These are phyloP conservation scores for Tricholoma saponaceum DNA, from an alignment of 768 basidiomycete genomes.

Conservation along the genomic window DNA sequence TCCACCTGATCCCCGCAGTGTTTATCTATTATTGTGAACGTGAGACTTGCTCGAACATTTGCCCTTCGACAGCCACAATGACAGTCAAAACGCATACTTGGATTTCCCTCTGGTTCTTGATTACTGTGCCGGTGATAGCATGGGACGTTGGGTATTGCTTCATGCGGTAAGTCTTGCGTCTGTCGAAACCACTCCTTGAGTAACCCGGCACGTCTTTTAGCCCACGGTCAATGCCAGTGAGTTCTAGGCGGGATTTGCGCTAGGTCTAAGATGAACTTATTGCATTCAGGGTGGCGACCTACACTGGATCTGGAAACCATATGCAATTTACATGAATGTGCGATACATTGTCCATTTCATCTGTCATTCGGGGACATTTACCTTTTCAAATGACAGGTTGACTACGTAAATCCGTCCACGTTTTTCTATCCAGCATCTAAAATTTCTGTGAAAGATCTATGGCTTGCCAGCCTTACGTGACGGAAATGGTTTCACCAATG, in stretches of 20 bases:
- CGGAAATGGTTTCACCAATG: constrained; percentile 79
- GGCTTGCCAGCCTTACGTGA: constrained; percentile 60
- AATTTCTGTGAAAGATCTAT: constrained; percentile 51
- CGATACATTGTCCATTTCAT: constrained; percentile 22
- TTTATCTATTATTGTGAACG: too few species aligned
- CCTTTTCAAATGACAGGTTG: constrained; percentile 19
- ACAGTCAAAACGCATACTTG: constrained; percentile 48
- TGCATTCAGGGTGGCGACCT: constrained; percentile 69
- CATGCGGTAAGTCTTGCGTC: constrained; percentile 50
- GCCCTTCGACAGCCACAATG: constrained; percentile 28
- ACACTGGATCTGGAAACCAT: constrained; percentile 90
- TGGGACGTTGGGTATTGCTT: constrained; percentile 87
- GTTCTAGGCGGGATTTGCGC: not conserved
- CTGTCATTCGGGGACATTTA: constrained; percentile 13
- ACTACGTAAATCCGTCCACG: constrained; percentile 25
- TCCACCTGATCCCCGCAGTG: too few species aligned
- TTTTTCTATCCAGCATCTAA: not conserved
- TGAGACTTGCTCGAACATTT: not conserved
- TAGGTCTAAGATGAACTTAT: not conserved
- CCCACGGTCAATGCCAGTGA: constrained; percentile 73
- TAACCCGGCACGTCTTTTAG: constrained; percentile 30
- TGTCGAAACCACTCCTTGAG: not conserved
- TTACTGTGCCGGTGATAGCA: constrained; percentile 58
- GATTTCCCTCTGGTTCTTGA: constrained; percentile 66
- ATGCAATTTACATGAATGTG: constrained; percentile 72